Conservation (phyloP, 2,329 filamentous ascomycete species). For the Metarhizium album region DNA sequence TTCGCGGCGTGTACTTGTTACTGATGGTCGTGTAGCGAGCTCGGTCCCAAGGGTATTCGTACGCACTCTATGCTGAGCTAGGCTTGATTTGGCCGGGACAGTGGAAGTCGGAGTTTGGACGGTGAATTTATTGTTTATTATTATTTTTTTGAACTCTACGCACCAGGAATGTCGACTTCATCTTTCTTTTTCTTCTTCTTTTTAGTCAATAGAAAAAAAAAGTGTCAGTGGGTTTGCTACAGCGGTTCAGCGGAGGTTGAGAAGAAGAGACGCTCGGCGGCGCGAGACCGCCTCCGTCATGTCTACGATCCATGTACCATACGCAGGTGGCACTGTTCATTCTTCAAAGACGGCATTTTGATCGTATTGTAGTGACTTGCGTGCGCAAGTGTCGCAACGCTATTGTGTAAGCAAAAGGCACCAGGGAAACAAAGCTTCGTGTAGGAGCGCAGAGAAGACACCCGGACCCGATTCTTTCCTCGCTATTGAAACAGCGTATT, state of each 20-base stretch:
- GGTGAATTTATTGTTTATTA: not conserved
- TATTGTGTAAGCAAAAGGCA: no score
- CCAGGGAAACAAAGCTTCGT: no score
- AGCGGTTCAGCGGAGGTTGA: not conserved
- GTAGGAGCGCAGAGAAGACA: no score
- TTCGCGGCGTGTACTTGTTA: not conserved
- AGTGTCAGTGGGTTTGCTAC: no score
- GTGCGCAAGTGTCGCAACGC: no score
- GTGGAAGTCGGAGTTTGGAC: not conserved
- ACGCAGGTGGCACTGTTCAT: conserved; percentile 3
- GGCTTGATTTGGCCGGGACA: not conserved
- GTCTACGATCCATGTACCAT: not conserved
- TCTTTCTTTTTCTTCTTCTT: not conserved
- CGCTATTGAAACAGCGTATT: no score
- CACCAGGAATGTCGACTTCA: not conserved
- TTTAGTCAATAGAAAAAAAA: not conserved
- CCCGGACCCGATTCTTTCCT: no score
- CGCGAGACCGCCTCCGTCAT: not conserved
- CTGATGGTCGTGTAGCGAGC: conserved; percentile 29
- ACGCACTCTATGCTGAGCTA: conserved; percentile 43
- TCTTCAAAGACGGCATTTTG: not conserved
- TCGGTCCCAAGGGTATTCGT: conserved; percentile 43
- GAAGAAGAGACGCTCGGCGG: not conserved
- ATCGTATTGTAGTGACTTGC: not conserved
- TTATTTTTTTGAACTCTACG: not conserved